Evolutionary conservation across 768 basidiomycete species (phyloP), one percentile per base, ranked within the genome.

Genomic region (Lactarius trivialis): DNA sequence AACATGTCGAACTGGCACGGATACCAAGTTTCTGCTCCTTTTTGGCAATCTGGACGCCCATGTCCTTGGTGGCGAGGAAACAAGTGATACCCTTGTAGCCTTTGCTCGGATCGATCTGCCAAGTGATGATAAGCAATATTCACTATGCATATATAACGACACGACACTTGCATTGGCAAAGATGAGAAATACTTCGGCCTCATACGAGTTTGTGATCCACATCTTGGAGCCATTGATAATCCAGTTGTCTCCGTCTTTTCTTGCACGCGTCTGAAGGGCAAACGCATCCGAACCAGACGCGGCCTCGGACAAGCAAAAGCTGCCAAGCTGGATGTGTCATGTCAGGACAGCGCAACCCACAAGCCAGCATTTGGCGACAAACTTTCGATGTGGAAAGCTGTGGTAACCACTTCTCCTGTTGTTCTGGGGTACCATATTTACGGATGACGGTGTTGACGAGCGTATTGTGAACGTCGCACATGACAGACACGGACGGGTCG

Each of bases 71-170:
- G 30, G 93, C 91, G 52, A 96, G 77, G 75, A 99, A 99, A 75
- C 96, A 98, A 5, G 97, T 96, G 73, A 99, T 99, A 24, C 97
- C 97, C 74, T 98, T 99, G 83, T 99, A 98, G 0, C 97, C 95
- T 72, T 93, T 93, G 67, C 82, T 88, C 0, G 91, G 88, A 73
- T 97, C 93, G 21, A 85, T 71, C 88, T 90, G 57, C 2, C 11
- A 15, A 32, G 4, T 12, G 24, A 7, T 53, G 21, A 15, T 52
- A n/a, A 50, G 33, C 3, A 34, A 36, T 12, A 43, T 9, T 9
- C 15, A 14, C 7, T 7, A 17, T 41, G 7, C 21, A 36, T 17
- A 48, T 14, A 41, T 33, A 55, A 55, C 28, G 32, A 32, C 32
- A 41, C 36, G 56, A 59, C n/a, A 71, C 83, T 62, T 60, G 93